Percentiles rank a stretch among this genome's conserved stretches.
These are phyloP conservation scores for Calophaca sinica DNA, from an alignment of 306 rosid genomes.

Conservation along the genomic window DNA sequence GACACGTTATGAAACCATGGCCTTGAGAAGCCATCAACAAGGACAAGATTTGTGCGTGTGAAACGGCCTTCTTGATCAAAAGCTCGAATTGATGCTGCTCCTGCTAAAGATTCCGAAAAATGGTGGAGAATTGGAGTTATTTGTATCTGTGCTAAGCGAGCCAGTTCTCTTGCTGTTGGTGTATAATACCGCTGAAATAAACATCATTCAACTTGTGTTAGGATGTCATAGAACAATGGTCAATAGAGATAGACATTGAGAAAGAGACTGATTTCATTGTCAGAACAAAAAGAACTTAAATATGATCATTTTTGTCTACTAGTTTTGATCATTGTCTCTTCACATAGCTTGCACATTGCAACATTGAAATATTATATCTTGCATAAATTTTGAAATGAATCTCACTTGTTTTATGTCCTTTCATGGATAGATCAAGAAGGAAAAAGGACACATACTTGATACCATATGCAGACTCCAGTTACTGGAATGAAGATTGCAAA, in stretches of 20 bases:
- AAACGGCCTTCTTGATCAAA: slow-evolving; percentile 88
- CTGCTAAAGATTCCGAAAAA: slow-evolving; percentile 88
- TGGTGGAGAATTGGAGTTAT: slow-evolving; percentile 93
- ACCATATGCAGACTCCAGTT: slow-evolving; percentile 88
- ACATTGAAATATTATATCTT: slow-evolving; percentile 7
- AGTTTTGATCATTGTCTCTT: background rate
- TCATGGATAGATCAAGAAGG: slow-evolving; percentile 24
- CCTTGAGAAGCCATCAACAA: slow-evolving; percentile 76
- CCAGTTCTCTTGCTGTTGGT: slow-evolving; percentile 95
- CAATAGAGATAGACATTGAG: background rate
- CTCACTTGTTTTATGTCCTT: slow-evolving; percentile 8
- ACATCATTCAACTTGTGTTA: slow-evolving; percentile 31
- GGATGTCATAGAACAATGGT: slow-evolving; percentile 37
- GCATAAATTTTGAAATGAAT: slow-evolving; percentile 16
- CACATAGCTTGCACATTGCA: slow-evolving; percentile 29
- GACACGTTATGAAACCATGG: slow-evolving; percentile 96
- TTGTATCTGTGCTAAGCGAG: slow-evolving; percentile 82
- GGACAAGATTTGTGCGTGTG: slow-evolving; percentile 63
- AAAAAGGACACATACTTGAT: slow-evolving; percentile 69
- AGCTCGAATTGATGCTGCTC: slow-evolving; percentile 90
- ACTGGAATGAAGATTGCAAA: slow-evolving; percentile 89
- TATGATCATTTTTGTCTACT: background rate
- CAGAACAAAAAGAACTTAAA: background rate
- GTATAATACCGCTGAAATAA: slow-evolving; percentile 80
- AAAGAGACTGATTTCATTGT: background rate